Evolutionary conservation across 2,329 filamentous ascomycete genomes (phyloP).

Genomic region (Calonectria pteridis): DNA sequence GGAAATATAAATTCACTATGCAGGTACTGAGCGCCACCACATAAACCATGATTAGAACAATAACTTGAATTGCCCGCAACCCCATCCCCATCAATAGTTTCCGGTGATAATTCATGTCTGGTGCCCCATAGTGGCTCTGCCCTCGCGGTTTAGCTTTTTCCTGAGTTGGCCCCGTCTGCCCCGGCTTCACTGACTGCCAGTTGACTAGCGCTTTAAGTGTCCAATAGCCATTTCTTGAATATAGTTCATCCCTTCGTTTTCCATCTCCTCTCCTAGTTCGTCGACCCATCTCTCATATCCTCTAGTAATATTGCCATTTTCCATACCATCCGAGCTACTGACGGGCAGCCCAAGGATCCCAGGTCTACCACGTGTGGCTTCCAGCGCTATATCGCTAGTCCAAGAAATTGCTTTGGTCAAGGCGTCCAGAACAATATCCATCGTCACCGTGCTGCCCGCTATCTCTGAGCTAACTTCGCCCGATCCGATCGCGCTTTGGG

Average conservation of each 20-base stretch:
- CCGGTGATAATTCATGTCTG: background rate
- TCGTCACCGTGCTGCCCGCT: background rate
- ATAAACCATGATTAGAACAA: background rate
- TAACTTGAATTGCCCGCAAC: background rate
- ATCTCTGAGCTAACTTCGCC: background rate
- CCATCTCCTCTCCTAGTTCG: background rate
- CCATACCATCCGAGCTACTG: no score
- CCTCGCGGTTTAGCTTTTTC: background rate
- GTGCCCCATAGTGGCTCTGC: background rate
- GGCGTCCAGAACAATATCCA: background rate
- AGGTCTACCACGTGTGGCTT: background rate
- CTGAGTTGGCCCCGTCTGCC: background rate
- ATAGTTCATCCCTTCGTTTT: background rate
- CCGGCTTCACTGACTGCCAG: background rate
- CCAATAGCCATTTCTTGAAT: background rate
- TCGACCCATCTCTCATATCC: background rate
- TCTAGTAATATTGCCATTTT: background rate
- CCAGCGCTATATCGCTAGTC: background rate
- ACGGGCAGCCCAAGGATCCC: background rate
- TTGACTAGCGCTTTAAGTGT: background rate
- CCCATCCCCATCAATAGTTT: background rate
- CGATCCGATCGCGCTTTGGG: background rate
- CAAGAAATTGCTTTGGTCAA: background rate
- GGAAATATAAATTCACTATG: background rate
- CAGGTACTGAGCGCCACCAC: background rate